Base-by-base conservation (phyloP, 2,329 filamentous ascomycete species). In the Emmonsiellopsis sp. region DNA sequence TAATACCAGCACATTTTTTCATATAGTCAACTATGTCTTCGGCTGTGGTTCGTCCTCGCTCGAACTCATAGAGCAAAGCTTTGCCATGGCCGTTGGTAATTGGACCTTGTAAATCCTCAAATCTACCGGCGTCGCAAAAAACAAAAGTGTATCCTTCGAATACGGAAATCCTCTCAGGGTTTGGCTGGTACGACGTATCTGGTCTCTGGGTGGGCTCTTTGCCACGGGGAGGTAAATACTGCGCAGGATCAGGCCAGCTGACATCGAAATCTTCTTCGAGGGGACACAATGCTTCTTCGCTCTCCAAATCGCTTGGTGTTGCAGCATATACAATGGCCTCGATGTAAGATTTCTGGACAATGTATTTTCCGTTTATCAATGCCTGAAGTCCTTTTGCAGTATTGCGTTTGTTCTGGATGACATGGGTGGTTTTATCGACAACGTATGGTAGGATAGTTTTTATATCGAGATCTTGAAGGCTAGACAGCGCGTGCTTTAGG, bases 111-210 rank as follows among this genome's bases (percentile, higher is more conserved):
- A 98, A 74, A 58, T 80, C 89, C 7, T 88, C 82, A 66, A 84
- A 89, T 67, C 97, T 92, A 2, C 75, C 75, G 51, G 79, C 70
- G 52, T 91, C 84, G 59, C 91, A 85, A 63, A 97, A 95, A 3
- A 98, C 77, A 64, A 97, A 96, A 0, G 85, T 92, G 63, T 91
- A 93, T 2, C 87, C 88, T 9, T 87, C 82, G 60, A 98, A 97
- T 0, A 98, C 76, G 31, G 84, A 82, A 7, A 75, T 73, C 16
- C 93, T 80, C 13, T 72, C 70, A 0, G 75, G 59, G 57, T 92
- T 81, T 0, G 93, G 92, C 7, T 78, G 76, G 65, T 95, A 92
- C 10, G 83, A 79, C n/a, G 81, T 79, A 8, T 81, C 75, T 0
- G 84, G 80, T 47, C 86, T 80, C 37, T 84, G 76, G 2, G 84